phyloP scores from a whole-genome alignment of 2,329 filamentous ascomycete species.

The Calonectria pseudoreteaudii region DNA sequence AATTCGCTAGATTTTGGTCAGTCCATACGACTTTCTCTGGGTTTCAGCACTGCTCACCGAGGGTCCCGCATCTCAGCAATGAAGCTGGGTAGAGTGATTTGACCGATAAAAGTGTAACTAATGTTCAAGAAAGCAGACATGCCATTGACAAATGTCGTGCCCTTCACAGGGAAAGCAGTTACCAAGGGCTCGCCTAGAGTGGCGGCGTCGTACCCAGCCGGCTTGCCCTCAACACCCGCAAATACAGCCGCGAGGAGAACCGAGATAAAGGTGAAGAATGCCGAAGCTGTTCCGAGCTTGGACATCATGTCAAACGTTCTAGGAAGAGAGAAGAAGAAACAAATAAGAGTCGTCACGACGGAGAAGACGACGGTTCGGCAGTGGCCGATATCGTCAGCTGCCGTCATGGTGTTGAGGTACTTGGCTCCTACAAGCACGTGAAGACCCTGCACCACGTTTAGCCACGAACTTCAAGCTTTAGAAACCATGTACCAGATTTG shows the following conservation, averaged over 20 bases:
- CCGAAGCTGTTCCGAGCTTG: slow-evolving; percentile 82
- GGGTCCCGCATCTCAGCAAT: slow-evolving; percentile 91
- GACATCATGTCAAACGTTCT: slow-evolving; percentile 86
- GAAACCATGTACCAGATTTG: not conserved
- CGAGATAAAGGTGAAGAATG: slow-evolving; percentile 90
- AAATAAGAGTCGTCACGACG: slow-evolving; percentile 78
- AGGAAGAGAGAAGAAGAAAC: slow-evolving; percentile 83
- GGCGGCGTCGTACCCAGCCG: slow-evolving; percentile 71
- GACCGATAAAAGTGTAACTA: slow-evolving; percentile 94
- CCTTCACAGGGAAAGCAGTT: slow-evolving; percentile 72
- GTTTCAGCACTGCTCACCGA: slow-evolving; percentile 44
- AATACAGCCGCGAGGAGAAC: slow-evolving; percentile 88
- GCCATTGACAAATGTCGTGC: slow-evolving; percentile 83
- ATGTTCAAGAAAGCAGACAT: slow-evolving; percentile 96
- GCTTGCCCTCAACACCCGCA: slow-evolving; percentile 79
- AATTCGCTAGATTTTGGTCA: slow-evolving; percentile 73
- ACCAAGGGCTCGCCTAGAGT: slow-evolving; percentile 73
- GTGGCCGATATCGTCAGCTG: slow-evolving; percentile 68
- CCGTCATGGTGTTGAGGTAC: slow-evolving; percentile 90
- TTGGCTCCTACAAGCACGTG: slow-evolving; percentile 88
- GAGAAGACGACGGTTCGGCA: slow-evolving; percentile 86
- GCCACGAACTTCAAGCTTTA: not conserved
- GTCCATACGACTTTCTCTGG: not conserved
- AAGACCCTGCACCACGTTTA: slow-evolving; percentile 58
- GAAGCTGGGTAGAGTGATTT: slow-evolving; percentile 93